Evolutionary conservation across 176 grass and related monocot species (phyloP).

Genomic region (Cenchrus americanus): DNA sequence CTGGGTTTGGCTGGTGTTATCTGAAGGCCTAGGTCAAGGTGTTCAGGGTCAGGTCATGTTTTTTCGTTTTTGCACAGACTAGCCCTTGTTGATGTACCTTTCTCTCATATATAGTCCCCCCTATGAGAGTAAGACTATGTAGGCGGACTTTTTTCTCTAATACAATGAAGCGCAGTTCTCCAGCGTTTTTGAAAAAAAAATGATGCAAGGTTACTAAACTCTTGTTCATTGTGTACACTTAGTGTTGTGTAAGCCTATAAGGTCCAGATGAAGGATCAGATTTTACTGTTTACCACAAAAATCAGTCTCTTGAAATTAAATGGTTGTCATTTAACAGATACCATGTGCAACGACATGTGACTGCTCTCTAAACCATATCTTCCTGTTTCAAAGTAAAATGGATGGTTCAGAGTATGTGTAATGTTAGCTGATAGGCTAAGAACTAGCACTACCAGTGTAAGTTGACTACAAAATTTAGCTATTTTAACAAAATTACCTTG

Average conservation of each 20-base stretch:
- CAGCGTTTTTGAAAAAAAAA: too few species aligned
- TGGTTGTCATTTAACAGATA: neutral
- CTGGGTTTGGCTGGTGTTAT: too few species aligned
- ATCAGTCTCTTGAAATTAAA: conserved; percentile 24
- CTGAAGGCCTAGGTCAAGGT: too few species aligned
- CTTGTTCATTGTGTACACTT: conserved; percentile 12
- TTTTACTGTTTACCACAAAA: conserved; percentile 1
- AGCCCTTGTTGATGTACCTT: too few species aligned
- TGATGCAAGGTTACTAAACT: neutral
- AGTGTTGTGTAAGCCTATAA: neutral
- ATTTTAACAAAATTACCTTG: neutral
- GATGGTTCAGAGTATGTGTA: neutral
- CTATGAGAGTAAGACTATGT: too few species aligned
- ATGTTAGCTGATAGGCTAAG: neutral
- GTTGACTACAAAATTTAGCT: neutral
- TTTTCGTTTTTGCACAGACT: too few species aligned
- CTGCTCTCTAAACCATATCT: neutral
- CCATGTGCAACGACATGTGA: neutral
- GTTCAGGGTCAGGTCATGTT: too few species aligned
- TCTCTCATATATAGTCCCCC: too few species aligned
- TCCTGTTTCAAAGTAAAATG: neutral
- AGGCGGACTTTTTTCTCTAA: too few species aligned
- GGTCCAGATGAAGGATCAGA: neutral
- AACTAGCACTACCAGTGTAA: conserved; percentile 4
- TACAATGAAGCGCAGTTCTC: too few species aligned